Percentiles rank a stretch among this genome's conserved stretches.
phyloP scores from a whole-genome alignment of 495 filamentous ascomycete species.

The Tuber calosporum region DNA sequence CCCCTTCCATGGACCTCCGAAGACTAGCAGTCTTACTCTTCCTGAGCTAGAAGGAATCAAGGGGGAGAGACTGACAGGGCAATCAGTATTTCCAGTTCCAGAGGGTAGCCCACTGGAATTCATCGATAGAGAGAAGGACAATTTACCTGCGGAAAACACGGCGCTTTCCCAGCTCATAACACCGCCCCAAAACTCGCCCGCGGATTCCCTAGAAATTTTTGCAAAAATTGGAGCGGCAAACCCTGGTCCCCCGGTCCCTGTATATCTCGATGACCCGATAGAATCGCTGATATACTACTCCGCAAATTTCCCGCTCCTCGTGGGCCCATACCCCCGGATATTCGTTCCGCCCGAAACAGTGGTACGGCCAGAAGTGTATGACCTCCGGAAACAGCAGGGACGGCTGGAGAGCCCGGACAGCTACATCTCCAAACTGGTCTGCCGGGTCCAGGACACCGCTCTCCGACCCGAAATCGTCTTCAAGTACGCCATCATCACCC shows the following conservation, averaged over 20 bases:
- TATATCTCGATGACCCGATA: conserved; percentile 5
- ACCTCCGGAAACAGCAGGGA: background rate
- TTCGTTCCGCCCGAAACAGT: background rate
- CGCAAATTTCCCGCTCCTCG: background rate
- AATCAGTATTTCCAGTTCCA: background rate
- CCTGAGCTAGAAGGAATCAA: background rate
- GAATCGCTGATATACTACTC: background rate
- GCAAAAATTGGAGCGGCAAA: no score
- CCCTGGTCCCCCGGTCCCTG: background rate
- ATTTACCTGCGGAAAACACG: background rate
- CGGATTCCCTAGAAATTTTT: background rate
- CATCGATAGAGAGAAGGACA: background rate
- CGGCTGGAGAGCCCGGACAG: background rate
- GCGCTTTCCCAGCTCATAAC: background rate
- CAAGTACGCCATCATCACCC: background rate
- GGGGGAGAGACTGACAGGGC: background rate
- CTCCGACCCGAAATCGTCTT: background rate
- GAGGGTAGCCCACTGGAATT: background rate
- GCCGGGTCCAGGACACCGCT: background rate
- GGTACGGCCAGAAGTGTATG: background rate
- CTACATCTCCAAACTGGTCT: background rate
- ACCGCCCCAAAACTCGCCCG: background rate
- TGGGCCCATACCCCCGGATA: background rate
- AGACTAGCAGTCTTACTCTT: background rate
- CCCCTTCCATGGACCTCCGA: background rate